phyloP scores from a whole-genome alignment of 768 basidiomycete genomes.

The Russula sp. region DNA sequence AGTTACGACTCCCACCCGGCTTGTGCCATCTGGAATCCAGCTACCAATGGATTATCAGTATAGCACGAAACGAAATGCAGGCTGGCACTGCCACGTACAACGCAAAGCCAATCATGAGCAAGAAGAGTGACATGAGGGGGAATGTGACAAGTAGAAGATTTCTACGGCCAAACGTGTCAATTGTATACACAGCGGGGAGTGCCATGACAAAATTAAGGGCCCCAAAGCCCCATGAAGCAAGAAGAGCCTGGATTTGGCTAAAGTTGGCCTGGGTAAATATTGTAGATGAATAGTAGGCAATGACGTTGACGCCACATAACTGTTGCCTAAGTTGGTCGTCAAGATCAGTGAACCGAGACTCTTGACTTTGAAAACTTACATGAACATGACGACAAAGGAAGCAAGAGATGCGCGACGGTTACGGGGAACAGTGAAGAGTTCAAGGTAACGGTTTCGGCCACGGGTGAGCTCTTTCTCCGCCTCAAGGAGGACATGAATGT shows the following conservation, averaged over 20 bases:
- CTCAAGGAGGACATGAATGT: conserved; percentile 63
- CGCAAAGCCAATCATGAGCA: conserved; percentile 44
- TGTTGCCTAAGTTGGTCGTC: conserved; percentile 45
- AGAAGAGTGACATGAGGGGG: conserved; percentile 46
- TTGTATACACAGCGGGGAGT: conserved; percentile 44
- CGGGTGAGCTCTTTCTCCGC: conserved; percentile 54
- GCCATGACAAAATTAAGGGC: conserved; percentile 38
- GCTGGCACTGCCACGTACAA: conserved; percentile 30
- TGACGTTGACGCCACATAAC: conserved; percentile 77
- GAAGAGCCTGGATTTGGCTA: conserved; percentile 44
- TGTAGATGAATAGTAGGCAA: conserved; percentile 74
- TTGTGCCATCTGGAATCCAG: conserved; percentile 36
- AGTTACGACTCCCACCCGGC: conserved; percentile 43
- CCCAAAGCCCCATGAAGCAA: conserved; percentile 54
- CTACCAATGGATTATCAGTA: conserved; percentile 17
- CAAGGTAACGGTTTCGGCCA: conserved; percentile 49
- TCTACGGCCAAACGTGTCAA: conserved; percentile 61
- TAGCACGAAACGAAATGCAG: not conserved
- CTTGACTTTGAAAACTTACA: conserved; percentile 16
- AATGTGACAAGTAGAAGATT: conserved; percentile 45
- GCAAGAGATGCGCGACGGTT: conserved; percentile 59
- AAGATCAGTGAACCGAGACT: not conserved
- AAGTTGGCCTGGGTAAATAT: conserved; percentile 62
- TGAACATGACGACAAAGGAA: conserved; percentile 63
- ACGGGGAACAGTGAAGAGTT: conserved; percentile 71